phyloP scores from a whole-genome alignment of 495 filamentous ascomycete species.

The Stereocaulon alpinum region DNA sequence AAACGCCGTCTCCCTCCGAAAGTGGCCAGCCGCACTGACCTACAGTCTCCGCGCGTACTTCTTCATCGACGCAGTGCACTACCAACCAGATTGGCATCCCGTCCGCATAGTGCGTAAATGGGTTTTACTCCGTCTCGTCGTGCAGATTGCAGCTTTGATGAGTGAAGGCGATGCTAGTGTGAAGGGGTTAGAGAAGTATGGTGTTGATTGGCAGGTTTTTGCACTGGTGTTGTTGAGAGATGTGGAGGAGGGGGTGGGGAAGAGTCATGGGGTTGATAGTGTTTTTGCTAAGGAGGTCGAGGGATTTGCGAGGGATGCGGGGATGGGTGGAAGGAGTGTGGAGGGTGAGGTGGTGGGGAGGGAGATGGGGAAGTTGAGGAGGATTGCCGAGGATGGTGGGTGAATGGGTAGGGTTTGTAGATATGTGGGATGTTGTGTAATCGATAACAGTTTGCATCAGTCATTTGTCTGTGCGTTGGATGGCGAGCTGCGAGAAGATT shows the following conservation, averaged over 20 bases:
- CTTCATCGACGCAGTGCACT: conserved; percentile 32
- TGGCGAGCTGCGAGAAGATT: too few species aligned
- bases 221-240: background rate
- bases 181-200: background rate
- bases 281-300: conserved; percentile 30
- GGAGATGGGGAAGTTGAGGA: conserved; percentile 27
- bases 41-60: conserved; percentile 33
- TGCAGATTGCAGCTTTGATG: conserved; percentile 23
- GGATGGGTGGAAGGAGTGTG: background rate
- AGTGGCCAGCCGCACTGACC: conserved; percentile 29
- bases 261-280: conserved; percentile 46
- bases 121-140: conserved; percentile 31
- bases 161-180: conserved; percentile 1
- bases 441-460: too few species aligned
- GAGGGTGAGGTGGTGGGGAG: background rate
- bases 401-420: background rate
- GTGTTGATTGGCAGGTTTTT: conserved; percentile 11
- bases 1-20: conserved; percentile 25
- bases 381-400: background rate
- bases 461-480: too few species aligned
- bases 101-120: conserved; percentile 36
- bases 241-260: conserved; percentile 23
- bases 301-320: conserved; percentile 22
- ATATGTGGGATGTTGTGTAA: background rate
- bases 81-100: conserved; percentile 30